Conservation (phyloP, 352 stramenopile species). For the Globisporangium nunn region DNA sequence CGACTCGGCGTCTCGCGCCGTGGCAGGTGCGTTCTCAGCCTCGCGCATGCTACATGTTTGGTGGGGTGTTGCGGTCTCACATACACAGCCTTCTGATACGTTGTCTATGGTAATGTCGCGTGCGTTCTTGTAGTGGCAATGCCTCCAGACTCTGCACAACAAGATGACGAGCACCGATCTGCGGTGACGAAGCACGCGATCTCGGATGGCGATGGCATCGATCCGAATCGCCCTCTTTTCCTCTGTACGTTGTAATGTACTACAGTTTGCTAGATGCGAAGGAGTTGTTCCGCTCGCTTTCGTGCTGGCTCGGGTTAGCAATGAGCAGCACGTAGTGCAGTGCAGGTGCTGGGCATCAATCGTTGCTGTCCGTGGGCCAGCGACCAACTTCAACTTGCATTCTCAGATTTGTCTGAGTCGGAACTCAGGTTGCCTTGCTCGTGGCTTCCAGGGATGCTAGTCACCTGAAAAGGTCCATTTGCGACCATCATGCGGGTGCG, state of each 20-base stretch:
- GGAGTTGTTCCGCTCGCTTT: no score
- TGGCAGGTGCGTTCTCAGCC: constrained; percentile 44
- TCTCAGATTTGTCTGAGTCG: no score
- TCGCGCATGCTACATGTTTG: background rate
- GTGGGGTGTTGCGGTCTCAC: no score
- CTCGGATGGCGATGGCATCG: background rate
- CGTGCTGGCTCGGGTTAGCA: no score
- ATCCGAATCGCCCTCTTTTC: background rate
- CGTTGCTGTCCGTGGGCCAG: no score
- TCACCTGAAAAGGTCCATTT: background rate
- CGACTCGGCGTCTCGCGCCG: constrained; percentile 30
- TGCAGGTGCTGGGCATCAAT: no score
- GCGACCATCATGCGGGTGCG: background rate
- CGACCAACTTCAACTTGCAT: no score
- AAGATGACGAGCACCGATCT: constrained; percentile 49
- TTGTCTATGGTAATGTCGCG: background rate
- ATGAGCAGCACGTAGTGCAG: no score
- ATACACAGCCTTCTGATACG: no score
- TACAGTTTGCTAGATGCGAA: no score
- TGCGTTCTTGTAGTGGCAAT: constrained; percentile 27
- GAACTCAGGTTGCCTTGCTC: no score
- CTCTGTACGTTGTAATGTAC: background rate
- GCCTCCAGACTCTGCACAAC: constrained; percentile 40
- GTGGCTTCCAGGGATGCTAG: no score
- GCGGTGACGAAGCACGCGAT: constrained; percentile 17